phyloP scores from a whole-genome alignment of 2,329 filamentous ascomycete genomes.

The Lachnellula occidentalis region DNA sequence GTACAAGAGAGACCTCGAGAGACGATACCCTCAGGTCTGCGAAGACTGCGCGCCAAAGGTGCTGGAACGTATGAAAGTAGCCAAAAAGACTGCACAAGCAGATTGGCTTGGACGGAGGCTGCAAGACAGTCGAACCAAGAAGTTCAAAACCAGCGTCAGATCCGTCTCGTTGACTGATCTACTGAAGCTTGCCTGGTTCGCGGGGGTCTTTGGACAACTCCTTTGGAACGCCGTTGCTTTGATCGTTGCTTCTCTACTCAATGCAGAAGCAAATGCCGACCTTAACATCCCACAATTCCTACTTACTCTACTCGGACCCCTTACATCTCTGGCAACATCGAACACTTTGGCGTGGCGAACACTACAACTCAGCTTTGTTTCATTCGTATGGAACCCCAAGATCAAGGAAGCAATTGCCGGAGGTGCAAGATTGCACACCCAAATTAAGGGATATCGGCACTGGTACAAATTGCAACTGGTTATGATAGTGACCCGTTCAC shows the following conservation, averaged over 20 bases:
- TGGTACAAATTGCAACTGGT: conserved; percentile 64
- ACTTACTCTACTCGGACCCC: conserved; percentile 16
- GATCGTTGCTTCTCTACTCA: conserved; percentile 3
- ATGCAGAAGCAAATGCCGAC: not conserved
- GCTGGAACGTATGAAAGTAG: conserved; percentile 60
- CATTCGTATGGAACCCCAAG: conserved; percentile 65
- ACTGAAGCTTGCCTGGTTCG: conserved; percentile 20
- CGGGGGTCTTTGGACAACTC: conserved; percentile 25
- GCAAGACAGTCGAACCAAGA: conserved; percentile 51
- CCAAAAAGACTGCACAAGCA: conserved; percentile 64
- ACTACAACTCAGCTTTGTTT: conserved; percentile 44
- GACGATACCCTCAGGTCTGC: conserved; percentile 86
- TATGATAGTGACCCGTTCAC: conserved; percentile 49
- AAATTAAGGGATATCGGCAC: conserved; percentile 53
- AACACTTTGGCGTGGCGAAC: conserved; percentile 36
- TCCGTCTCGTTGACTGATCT: conserved; percentile 6
- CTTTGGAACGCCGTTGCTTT: conserved; percentile 22
- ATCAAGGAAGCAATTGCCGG: conserved; percentile 46
- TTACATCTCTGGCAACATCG: conserved; percentile 33
- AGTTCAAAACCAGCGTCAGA: conserved; percentile 24
- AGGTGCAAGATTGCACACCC: conserved; percentile 52
- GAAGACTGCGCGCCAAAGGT: conserved; percentile 71
- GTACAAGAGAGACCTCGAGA: conserved; percentile 69
- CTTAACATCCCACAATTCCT: not conserved
- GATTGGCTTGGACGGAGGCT: conserved; percentile 45